These are phyloP conservation scores for Talaromyces adpressus DNA, from an alignment of 495 filamentous ascomycete genomes.

Conservation along the genomic window DNA sequence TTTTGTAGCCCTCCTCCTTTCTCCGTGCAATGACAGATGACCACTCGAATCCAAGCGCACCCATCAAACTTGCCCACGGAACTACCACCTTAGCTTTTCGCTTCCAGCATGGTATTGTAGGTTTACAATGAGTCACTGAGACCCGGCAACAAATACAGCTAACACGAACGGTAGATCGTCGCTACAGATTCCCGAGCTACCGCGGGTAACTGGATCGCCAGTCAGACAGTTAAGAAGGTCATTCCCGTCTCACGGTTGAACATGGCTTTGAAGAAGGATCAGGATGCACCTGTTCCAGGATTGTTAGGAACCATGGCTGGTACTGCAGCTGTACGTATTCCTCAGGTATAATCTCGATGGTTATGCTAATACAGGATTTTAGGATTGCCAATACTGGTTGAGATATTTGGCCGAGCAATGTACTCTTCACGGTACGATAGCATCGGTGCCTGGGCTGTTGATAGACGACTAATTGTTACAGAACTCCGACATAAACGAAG, in stretches of 20 bases:
- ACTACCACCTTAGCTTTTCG: slow-evolving; percentile 98
- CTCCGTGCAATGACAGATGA: slow-evolving; percentile 96
- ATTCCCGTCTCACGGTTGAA: slow-evolving; percentile 55
- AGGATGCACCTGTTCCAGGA: slow-evolving; percentile 72
- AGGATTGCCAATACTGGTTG: slow-evolving; percentile 99
- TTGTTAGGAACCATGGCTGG: slow-evolving; percentile 97
- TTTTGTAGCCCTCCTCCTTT: slow-evolving; percentile 71
- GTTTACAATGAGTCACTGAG: slow-evolving; percentile 6
- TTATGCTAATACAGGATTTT: slow-evolving; percentile 9
- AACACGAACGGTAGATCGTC: slow-evolving; percentile 54
- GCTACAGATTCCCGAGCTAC: slow-evolving; percentile 95
- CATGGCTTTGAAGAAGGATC: slow-evolving; percentile 35
- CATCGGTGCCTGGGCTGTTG: too few relatives aligned
- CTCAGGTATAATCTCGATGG: not conserved
- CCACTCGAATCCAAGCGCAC: slow-evolving; percentile 89
- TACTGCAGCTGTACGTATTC: slow-evolving; percentile 72
- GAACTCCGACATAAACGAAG: slow-evolving; percentile 97
- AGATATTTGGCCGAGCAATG: slow-evolving; percentile 98
- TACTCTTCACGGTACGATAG: slow-evolving; percentile 68
- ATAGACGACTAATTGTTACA: slow-evolving; percentile 6
- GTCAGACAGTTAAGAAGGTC: slow-evolving; percentile 99
- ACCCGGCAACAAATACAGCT: not conserved
- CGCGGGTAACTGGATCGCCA: slow-evolving; percentile 97
- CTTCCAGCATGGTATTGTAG: slow-evolving; percentile 87
- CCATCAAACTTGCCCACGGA: slow-evolving; percentile 98